Base-by-base conservation (phyloP, 1,284 basidiomycete genomes). In the Austroboletus niveus region DNA sequence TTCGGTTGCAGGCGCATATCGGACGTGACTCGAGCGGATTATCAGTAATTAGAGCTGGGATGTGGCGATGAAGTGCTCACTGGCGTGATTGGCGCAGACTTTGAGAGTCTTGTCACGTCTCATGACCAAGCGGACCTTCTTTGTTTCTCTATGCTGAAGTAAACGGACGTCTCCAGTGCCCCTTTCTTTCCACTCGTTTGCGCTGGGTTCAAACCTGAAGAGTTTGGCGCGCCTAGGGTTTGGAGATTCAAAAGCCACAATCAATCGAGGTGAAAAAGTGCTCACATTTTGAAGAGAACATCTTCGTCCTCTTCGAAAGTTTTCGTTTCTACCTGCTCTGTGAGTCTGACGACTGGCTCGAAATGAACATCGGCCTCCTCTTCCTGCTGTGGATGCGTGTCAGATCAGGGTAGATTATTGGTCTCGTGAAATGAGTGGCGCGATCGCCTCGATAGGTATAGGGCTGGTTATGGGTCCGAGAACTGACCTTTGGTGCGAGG, bases 41-140 rank as follows among this genome's bases (percentile, higher is more conserved):
- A 32, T 57, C 29, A 56, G 48, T 42, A 30, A 7, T 8, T 27
- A 20, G 27, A 29, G 27, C 8, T 29, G 27, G 6, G 6, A 29
- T 29, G 27, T 29, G 31, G 20, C 48, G 40, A 42, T 29, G 32
- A 45, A 44, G 39, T 17, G 85, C 93, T 75, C 67, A 98, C 96
- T 84, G 62, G 84, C 77, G 76, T 99, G 97, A 79, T 99, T 99
- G 56, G 97, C 97, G 77, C 97, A 99, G 71, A 99, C 95, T 75
- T 99, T 99, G 73, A 95, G 82, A 44, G 97, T 99, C 87, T 98
- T 98, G 82, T 99, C 97, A 73, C 97, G 91, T 75, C 97, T 83
- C 97, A 99, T 99, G 69, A 99, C 94, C 57, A 99, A 84, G 56
- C 97, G 85, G 64, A 97, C 82, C 76, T 98, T 98, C 77, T 88